These are phyloP conservation scores for Dryas drummondii DNA, from an alignment of 306 rosid genomes.

Conservation along the genomic window DNA sequence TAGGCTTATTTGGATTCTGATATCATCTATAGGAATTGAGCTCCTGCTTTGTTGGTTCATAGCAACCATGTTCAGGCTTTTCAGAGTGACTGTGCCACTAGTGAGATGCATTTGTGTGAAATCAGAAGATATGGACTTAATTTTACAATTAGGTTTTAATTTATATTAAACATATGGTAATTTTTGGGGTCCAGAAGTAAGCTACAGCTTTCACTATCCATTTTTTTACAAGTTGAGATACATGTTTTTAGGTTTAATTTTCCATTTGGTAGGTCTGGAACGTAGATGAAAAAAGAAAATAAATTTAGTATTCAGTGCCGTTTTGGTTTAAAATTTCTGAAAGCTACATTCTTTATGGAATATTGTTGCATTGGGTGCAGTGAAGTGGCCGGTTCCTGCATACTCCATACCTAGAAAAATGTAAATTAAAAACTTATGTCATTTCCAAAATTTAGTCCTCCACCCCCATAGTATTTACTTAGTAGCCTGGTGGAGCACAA, in stretches of 20 bases:
- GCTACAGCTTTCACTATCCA: not conserved
- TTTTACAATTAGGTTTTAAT: slow-evolving; percentile 9
- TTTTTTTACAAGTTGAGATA: slow-evolving; percentile 1
- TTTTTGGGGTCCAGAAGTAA: slow-evolving; percentile 16
- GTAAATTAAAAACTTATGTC: not conserved
- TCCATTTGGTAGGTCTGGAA: not conserved
- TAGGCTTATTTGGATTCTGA: slow-evolving; percentile 31
- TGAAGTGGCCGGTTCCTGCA: not conserved
- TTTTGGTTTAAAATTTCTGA: not conserved
- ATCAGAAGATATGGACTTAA: slow-evolving; percentile 21
- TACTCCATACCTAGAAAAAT: not conserved
- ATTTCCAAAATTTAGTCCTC: not conserved
- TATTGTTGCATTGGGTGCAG: not conserved
- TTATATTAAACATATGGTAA: not conserved
- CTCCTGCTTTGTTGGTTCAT: slow-evolving; percentile 17
- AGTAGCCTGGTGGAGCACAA: not conserved
- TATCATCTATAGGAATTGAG: slow-evolving; percentile 33
- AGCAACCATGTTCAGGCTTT: slow-evolving; percentile 3
- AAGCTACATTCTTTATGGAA: not conserved
- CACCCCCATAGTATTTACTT: not conserved
- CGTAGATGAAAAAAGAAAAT: not conserved
- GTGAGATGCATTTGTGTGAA: slow-evolving; percentile 18
- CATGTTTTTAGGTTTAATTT: not conserved
- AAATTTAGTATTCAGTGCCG: not conserved
- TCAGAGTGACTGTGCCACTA: not conserved